Conservation (phyloP, 2,329 filamentous ascomycete genomes). For the Onygena corvina region DNA sequence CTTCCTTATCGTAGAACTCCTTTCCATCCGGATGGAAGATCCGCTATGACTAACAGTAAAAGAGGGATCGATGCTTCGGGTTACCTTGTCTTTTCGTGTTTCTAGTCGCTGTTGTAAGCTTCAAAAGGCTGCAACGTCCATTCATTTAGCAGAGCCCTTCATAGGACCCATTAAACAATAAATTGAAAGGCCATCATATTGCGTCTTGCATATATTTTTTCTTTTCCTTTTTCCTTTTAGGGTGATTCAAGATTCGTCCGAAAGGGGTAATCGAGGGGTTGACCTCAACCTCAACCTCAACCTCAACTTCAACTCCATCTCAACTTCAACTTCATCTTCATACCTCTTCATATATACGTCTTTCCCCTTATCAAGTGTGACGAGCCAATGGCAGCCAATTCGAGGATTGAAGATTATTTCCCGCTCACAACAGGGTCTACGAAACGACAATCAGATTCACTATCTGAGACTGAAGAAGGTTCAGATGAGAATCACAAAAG, state of each 20-base stretch:
- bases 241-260: neutral
- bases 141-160: neutral
- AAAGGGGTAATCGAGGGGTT: conserved; percentile 7
- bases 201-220: neutral
- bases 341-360: too few species aligned
- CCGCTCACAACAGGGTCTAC: neutral
- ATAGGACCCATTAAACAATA: neutral
- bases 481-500: neutral
- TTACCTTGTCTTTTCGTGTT: neutral
- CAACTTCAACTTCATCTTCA: neutral
- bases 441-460: neutral
- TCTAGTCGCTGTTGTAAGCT: conserved; percentile 1
- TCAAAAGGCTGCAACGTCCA: neutral
- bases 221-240: neutral
- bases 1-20: neutral
- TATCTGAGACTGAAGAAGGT: too few species aligned
- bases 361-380: too few species aligned
- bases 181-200: neutral
- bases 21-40: neutral
- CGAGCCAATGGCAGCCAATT: neutral
- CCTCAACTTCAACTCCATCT: neutral
- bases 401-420: conserved; percentile 5
- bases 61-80: neutral
- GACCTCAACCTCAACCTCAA: neutral
- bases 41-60: neutral